Conservation (phyloP, 192 early-diverging fungal genomes). For the Umbelopsis vinacea region DNA sequence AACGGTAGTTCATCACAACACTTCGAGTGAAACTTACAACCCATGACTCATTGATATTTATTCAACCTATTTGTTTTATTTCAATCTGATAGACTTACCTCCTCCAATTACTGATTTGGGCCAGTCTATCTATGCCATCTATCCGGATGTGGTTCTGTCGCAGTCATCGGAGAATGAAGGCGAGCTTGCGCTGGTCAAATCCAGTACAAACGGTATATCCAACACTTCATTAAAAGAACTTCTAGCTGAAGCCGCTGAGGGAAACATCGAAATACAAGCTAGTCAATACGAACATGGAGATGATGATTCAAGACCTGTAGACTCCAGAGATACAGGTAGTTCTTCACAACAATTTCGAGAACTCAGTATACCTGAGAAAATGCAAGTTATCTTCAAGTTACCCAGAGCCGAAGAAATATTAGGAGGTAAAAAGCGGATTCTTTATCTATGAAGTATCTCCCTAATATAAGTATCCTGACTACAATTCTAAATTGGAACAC, state of each 20-base stretch:
- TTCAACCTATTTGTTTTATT: too few relatives aligned
- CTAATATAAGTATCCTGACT: neutral
- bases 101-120: conserved; percentile 24
- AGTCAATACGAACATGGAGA: neutral
- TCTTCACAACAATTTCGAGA: conserved; percentile 17
- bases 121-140: conserved; percentile 32
- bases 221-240: conserved; percentile 21
- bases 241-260: conserved; percentile 37
- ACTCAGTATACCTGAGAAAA: conserved; percentile 25
- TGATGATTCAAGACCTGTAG: neutral
- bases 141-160: conserved; percentile 8
- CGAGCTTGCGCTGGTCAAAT: conserved; percentile 14
- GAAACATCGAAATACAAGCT: conserved; percentile 7
- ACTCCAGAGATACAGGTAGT: neutral
- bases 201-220: conserved; percentile 5
- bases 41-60: too few relatives aligned
- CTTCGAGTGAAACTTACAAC: neutral
- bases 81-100: conserved; percentile 1
- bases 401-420: conserved; percentile 23
- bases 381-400: conserved; percentile 35
- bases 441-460: neutral
- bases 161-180: conserved; percentile 24
- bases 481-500: conserved; percentile 3
- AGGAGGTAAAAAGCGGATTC: conserved; percentile 28
- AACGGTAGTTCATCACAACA: neutral